phyloP scores from a whole-genome alignment of 2,329 filamentous ascomycete species.

The Lasiodiplodia gonubiensis region DNA sequence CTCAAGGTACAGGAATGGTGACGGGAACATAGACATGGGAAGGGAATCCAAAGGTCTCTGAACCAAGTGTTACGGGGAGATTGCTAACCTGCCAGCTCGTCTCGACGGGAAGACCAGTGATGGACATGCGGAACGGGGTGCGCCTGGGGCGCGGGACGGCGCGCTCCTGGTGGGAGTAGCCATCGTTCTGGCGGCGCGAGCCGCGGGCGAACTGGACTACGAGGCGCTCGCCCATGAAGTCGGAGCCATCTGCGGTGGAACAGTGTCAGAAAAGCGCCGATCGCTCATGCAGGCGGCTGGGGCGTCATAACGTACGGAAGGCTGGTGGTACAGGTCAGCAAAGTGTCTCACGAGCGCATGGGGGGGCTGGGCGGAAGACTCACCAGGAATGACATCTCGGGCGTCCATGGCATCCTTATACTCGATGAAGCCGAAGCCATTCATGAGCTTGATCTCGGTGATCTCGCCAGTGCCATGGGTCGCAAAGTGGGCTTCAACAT shows the following conservation, averaged over 20 bases:
- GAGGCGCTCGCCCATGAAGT: constrained; percentile 96
- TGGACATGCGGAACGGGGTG: constrained; percentile 95
- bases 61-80: constrained; percentile 55
- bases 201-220: constrained; percentile 98
- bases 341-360: constrained; percentile 27
- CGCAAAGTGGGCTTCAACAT: constrained; percentile 94
- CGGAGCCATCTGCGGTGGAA: constrained; percentile 76
- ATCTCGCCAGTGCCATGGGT: constrained; percentile 97
- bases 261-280: constrained; percentile 27
- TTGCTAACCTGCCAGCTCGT: constrained; percentile 99
- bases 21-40: constrained; percentile 28
- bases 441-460: constrained; percentile 99
- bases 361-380: constrained; percentile 44
- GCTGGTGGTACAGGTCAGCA: constrained; percentile 49
- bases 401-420: constrained; percentile 99
- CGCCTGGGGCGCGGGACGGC: constrained; percentile 82
- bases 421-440: constrained; percentile 99
- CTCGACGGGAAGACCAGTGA: constrained; percentile 94
- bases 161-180: constrained; percentile 67
- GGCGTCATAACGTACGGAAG: constrained; percentile 58
- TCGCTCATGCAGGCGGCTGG: constrained; percentile 23
- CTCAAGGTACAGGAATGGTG: constrained; percentile 23
- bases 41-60: constrained; percentile 36
- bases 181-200: constrained; percentile 71
- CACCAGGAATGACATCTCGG: constrained; percentile 97